These are phyloP conservation scores for Echeveria elegans DNA, from an alignment of 164 flowering plant species.

Conservation along the genomic window DNA sequence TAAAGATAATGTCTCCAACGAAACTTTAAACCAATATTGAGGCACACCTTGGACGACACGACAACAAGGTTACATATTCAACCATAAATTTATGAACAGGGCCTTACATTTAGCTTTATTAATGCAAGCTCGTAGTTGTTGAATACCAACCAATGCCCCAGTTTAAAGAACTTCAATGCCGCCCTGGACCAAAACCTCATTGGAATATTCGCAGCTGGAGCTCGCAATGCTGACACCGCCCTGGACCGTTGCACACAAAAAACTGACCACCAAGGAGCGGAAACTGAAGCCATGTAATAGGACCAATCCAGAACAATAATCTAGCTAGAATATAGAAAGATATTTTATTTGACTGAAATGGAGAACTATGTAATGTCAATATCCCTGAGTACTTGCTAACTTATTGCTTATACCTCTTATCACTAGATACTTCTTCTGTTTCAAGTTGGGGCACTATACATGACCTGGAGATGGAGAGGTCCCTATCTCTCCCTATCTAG, in stretches of 20 bases:
- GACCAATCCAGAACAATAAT: too few relatives aligned
- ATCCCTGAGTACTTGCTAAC: background rate
- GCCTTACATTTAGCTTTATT: background rate
- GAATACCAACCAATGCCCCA: background rate
- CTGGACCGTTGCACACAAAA: background rate
- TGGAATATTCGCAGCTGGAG: background rate
- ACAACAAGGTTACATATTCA: background rate
- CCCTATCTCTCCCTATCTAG: too few relatives aligned
- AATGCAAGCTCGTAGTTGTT: too few relatives aligned
- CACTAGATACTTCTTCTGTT: background rate
- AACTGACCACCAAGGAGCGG: background rate
- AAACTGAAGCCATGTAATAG: background rate
- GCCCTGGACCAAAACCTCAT: background rate
- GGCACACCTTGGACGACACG: background rate
- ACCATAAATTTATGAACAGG: background rate
- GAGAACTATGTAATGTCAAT: background rate
- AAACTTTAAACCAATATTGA: background rate
- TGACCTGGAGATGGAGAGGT: constrained; percentile 6
- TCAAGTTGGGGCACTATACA: background rate
- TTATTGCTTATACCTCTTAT: background rate
- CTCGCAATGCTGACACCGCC: background rate
- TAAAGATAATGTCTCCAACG: too few relatives aligned
- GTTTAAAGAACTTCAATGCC: background rate
- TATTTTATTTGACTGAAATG: too few relatives aligned
- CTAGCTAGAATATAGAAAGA: too few relatives aligned